Evolutionary conservation across 768 basidiomycete species (phyloP).

Genomic region (Agaricus subrufescens): DNA sequence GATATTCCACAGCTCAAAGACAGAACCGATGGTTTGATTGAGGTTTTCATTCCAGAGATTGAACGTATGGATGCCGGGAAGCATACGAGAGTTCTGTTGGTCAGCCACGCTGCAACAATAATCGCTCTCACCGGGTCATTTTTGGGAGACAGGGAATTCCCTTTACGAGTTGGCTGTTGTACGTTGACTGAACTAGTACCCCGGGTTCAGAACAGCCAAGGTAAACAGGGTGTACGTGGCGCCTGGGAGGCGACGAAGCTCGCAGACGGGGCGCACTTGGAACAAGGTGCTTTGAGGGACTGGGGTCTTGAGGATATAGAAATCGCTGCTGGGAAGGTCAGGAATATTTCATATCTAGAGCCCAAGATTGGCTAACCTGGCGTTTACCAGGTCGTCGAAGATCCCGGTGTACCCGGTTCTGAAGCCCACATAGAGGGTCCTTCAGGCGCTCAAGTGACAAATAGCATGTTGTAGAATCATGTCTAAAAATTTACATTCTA

Average conservation of each 20-base stretch:
- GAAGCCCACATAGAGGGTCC: conserved; percentile 54
- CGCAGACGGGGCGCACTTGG: conserved; percentile 55
- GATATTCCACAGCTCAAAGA: conserved; percentile 56
- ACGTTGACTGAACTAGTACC: conserved; percentile 56
- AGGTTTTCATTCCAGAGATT: conserved; percentile 45
- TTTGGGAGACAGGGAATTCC: conserved; percentile 43
- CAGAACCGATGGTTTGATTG: conserved; percentile 49
- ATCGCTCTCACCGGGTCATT: conserved; percentile 63
- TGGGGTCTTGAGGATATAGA: conserved; percentile 82
- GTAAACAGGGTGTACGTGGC: conserved; percentile 23
- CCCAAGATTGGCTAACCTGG: neutral
- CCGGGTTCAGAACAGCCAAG: conserved; percentile 16
- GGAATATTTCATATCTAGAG: neutral
- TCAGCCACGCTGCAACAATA: conserved; percentile 73
- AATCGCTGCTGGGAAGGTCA: conserved; percentile 50
- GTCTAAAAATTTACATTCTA: neutral
- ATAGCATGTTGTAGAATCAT: conserved; percentile 30
- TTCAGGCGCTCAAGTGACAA: conserved; percentile 45
- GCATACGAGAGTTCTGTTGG: conserved; percentile 52
- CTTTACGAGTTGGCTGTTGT: conserved; percentile 71
- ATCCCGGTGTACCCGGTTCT: conserved; percentile 64
- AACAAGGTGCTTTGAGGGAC: conserved; percentile 55
- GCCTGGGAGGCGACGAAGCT: conserved; percentile 43
- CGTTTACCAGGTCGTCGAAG: conserved; percentile 55
- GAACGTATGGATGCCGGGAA: conserved; percentile 36